Evolutionary conservation across 495 filamentous ascomycete genomes (phyloP).

Genomic region (Aspergillus asperescens): DNA sequence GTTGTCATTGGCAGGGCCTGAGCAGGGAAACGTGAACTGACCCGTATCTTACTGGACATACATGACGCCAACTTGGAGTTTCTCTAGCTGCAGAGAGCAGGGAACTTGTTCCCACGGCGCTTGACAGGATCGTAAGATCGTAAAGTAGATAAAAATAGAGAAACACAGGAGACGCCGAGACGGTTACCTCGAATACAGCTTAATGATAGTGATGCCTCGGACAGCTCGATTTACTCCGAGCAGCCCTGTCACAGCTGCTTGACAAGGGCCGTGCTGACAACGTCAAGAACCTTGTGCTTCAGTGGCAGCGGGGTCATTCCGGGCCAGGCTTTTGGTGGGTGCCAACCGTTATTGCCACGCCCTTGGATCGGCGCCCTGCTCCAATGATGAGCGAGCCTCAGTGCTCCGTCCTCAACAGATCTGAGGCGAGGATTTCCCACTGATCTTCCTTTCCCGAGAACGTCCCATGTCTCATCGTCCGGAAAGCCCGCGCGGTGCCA

Average conservation of each 20-base stretch:
- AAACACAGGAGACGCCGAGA: not conserved
- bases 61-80: not conserved
- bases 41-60: slow-evolving; percentile 1
- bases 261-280: slow-evolving; percentile 11
- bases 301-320: slow-evolving; percentile 16
- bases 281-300: slow-evolving; percentile 9
- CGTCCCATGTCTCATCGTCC: slow-evolving; percentile 25
- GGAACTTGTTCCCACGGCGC: not conserved
- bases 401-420: slow-evolving; percentile 19
- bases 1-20: slow-evolving; percentile 14
- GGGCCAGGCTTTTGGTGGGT: not conserved
- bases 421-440: slow-evolving; percentile 27
- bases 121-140: too few relatives aligned
- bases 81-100: not conserved
- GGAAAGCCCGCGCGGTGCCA: slow-evolving; percentile 22
- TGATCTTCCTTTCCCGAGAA: slow-evolving; percentile 36
- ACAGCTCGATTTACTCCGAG: slow-evolving; percentile 5
- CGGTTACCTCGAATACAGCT: not conserved
- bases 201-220: not conserved
- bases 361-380: slow-evolving; percentile 12
- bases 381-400: slow-evolving; percentile 11
- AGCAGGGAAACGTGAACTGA: not conserved
- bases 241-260: slow-evolving; percentile 8
- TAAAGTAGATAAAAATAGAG: not conserved
- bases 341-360: slow-evolving; percentile 19